Evolutionary conservation across 2,329 filamentous ascomycete genomes (phyloP).

Genomic region (Pyrenophora tritici-repentis): DNA sequence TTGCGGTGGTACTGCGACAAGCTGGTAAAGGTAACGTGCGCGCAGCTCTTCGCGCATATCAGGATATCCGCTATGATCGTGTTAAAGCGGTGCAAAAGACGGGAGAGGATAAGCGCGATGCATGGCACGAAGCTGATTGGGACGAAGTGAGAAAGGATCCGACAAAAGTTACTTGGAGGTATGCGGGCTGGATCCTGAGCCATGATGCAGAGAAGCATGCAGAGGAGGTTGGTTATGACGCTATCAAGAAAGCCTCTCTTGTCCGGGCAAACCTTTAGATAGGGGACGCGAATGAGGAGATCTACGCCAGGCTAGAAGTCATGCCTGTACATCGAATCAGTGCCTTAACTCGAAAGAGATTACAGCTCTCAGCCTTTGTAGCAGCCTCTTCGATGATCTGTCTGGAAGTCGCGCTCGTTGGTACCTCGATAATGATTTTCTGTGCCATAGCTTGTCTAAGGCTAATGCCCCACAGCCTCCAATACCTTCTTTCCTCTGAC

Average conservation of each 20-base stretch:
- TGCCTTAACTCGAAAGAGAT: too few species aligned
- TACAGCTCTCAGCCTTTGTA: too few species aligned
- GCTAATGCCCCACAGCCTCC: too few species aligned
- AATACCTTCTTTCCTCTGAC: too few species aligned
- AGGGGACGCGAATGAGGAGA: too few species aligned
- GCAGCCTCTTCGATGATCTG: too few species aligned
- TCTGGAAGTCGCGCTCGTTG: too few species aligned
- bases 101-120: slow-evolving; percentile 37
- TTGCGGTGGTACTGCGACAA: slow-evolving; percentile 30
- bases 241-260: slow-evolving; percentile 22
- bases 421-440: too few species aligned
- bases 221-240: slow-evolving; percentile 32
- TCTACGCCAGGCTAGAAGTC: too few species aligned
- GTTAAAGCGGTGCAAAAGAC: slow-evolving; percentile 40
- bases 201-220: slow-evolving; percentile 35
- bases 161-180: slow-evolving; percentile 30
- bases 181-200: slow-evolving; percentile 37
- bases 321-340: too few species aligned
- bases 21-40: slow-evolving; percentile 36
- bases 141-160: slow-evolving; percentile 36
- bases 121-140: slow-evolving; percentile 42
- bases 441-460: too few species aligned
- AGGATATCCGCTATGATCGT: slow-evolving; percentile 38
- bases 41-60: slow-evolving; percentile 37
- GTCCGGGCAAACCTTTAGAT: too few species aligned